Base-by-base conservation (phyloP, 2,329 filamentous ascomycete genomes). In the Sarocladium brachiariae region DNA sequence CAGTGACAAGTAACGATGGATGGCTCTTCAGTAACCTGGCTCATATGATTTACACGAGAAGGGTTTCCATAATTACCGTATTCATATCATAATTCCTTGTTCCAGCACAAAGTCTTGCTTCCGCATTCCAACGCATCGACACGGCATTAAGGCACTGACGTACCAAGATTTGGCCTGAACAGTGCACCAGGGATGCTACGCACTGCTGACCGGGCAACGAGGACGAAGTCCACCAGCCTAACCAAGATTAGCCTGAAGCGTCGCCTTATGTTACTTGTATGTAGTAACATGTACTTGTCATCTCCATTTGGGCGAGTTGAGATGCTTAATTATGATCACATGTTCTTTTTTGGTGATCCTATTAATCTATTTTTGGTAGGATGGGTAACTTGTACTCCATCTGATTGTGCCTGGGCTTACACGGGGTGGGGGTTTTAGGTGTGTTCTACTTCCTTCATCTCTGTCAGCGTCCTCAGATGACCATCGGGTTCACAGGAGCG, bases 401-500 rank as follows among this genome's bases (percentile, higher is more conserved):
- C 23, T 49, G 25, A 21, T 35, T 34, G 14, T 41, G 14, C 31
- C n/a, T 21, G 21, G 23, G 16, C 7, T 7, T 30, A 30, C 27
- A 30, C 7, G 7, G 7, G 13, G 7, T 30, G 7, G 27, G 27
- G 7, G 13, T 30, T 13, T 30, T 13, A 13, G 27, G 27, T 30
- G 27, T 30, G 27, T 13, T 30, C 7, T 13, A 14, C 33, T 10
- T 5, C 5, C 8, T 14, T 6, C 33, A 11, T 5, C 16, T 35
- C 33, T 35, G 9, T n/a, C n/a, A 35, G 6, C 6, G 8, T 35
- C 9, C 33, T 14, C 5, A 9, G 14, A 30, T 23, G 25, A 30
- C 27, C 18, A 25, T 30, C 54, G n/a, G n/a, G n/a, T n/a, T n/a
- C 61, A 96, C 64, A 97, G 72, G 60, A 97, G 71, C 47, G 88